Evolutionary conservation across 1,284 basidiomycete genomes (phyloP).

Genomic region (Cronartium quercuum): DNA sequence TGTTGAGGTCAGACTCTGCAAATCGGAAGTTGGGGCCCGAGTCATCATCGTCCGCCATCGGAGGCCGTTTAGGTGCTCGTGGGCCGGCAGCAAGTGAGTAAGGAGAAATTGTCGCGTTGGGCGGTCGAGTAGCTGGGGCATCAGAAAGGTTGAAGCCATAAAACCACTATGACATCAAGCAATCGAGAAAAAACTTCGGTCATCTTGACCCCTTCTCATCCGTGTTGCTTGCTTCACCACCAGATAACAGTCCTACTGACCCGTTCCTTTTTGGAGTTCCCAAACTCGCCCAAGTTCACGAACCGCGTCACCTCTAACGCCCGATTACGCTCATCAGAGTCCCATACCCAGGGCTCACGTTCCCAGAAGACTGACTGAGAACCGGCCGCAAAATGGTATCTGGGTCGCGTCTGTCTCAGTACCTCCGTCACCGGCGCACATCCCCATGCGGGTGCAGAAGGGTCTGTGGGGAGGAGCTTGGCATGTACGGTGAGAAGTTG

Average conservation of each 20-base stretch:
- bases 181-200: too few relatives aligned
- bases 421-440: conserved; percentile 32
- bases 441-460: conserved; percentile 22
- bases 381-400: conserved; percentile 31
- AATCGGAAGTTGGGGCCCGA: conserved; percentile 32
- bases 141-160: conserved; percentile 64
- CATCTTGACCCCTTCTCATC: too few relatives aligned
- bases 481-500: conserved; percentile 26
- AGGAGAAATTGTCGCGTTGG: conserved; percentile 67
- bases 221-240: neutral
- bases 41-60: conserved; percentile 11
- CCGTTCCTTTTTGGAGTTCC: conserved; percentile 65
- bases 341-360: conserved; percentile 39
- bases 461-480: conserved; percentile 18
- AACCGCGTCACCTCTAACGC: conserved; percentile 14
- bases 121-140: conserved; percentile 54
- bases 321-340: neutral
- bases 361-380: conserved; percentile 33
- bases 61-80: conserved; percentile 14
- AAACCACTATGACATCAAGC: conserved; percentile 57
- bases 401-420: conserved; percentile 6
- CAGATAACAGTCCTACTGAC: conserved; percentile 53
- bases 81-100: conserved; percentile 46
- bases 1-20: conserved; percentile 19
- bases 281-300: conserved; percentile 31